phyloP scores from a whole-genome alignment of 805 yeast species.

The Suhomyces kilbournensis region DNA sequence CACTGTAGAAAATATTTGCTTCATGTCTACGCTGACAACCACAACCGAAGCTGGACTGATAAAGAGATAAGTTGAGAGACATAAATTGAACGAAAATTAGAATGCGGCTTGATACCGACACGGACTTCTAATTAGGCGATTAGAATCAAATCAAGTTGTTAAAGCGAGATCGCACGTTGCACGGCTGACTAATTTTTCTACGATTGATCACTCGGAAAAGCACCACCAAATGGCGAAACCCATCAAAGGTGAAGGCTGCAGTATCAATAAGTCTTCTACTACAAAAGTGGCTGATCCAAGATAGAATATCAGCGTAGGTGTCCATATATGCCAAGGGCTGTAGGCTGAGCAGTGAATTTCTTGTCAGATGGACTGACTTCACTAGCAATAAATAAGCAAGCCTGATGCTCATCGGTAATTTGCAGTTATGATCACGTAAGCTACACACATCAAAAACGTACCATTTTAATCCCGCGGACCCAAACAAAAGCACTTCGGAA shows the following conservation, averaged over 20 bases:
- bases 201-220: not conserved
- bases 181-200: too few species aligned
- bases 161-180: too few species aligned
- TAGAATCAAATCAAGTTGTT: too few species aligned
- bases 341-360: not conserved
- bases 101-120: too few species aligned
- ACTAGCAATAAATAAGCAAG: not conserved
- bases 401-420: not conserved
- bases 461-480: too few species aligned
- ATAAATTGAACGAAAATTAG: too few species aligned
- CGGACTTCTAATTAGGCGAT: too few species aligned
- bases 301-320: not conserved
- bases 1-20: not conserved
- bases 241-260: not conserved
- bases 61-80: too few species aligned
- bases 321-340: not conserved
- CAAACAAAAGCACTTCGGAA: not conserved
- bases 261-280: not conserved
- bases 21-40: too few species aligned
- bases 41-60: too few species aligned
- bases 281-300: not conserved
- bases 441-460: not conserved
- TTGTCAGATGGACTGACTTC: not conserved
- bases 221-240: not conserved
- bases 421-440: not conserved